Conservation (phyloP, 768 basidiomycete species). For the Xanthoconium stramineum region DNA sequence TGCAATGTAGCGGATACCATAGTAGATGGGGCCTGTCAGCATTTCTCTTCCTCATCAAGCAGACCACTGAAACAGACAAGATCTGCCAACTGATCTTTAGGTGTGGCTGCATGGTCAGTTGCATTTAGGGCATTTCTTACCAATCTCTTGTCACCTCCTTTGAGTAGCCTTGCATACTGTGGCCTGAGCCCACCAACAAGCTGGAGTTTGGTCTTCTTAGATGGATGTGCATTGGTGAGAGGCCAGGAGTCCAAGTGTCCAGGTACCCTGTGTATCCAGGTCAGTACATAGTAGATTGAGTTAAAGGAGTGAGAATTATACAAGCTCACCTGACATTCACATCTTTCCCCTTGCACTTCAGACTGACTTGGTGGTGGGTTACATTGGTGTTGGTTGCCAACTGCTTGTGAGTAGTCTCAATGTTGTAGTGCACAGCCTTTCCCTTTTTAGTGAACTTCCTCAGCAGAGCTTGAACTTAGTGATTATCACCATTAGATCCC, state of each 20-base stretch:
- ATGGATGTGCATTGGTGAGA: not conserved
- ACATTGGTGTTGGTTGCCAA: not conserved
- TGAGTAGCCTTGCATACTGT: not conserved
- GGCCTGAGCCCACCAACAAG: not conserved
- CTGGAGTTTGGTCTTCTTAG: not conserved
- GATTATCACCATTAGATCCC: too few relatives aligned
- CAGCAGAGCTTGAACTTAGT: not conserved
- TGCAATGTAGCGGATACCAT: not conserved
- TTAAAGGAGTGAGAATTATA: not conserved
- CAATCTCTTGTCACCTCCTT: not conserved
- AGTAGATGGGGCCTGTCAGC: not conserved
- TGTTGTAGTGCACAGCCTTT: not conserved
- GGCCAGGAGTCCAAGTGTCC: too few relatives aligned
- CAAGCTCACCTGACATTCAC: not conserved
- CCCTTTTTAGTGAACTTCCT: not conserved
- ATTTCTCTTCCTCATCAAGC: not conserved
- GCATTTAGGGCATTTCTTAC: not conserved
- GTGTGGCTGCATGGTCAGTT: not conserved
- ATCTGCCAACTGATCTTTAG: not conserved
- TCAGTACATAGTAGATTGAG: not conserved
- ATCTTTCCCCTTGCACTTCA: not conserved
- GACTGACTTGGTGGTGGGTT: not conserved
- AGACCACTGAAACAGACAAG: not conserved
- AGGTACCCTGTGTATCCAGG: too few relatives aligned
- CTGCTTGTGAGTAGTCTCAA: not conserved